Base-by-base conservation (phyloP, 2,329 filamentous ascomycete genomes). In the Amylocarpus encephaloides region DNA sequence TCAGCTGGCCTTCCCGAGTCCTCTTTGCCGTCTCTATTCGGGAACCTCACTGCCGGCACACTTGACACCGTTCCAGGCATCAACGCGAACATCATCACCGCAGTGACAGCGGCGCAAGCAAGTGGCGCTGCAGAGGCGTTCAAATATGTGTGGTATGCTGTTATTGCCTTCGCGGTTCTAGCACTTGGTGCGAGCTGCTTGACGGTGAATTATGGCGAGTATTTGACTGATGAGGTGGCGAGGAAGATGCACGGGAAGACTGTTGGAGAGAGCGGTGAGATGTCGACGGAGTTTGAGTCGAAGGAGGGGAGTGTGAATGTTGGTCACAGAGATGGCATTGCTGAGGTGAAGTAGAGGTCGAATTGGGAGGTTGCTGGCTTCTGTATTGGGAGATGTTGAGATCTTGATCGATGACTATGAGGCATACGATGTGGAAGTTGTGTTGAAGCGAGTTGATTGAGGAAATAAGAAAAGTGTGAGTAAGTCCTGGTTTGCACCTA, bases 141-240 rank as follows among this genome's bases (percentile, higher is more conserved):
- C 15, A 51, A 44, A 19, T 51, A 51, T 43, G 49, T 51, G 1
- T 51, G 49, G 49, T 51, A 51, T 33, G 43, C 49, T n/a, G 49
- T 51, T 3, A 51, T 51, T 13, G 49, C 49, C 2, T 51, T 51
- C 32, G 49, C 38, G 16, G 36, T 38, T 11, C 10, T 51, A 13
- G 49, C 49, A n/a, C 22, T 32, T 9, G 41, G 42, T 11, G 49
- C 49, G 3, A 32, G 36, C 13, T 51, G 26, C 16, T 43, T 51
- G 30, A 51, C 49, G 9, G 43, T 51, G 13, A 30, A 51, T 34
- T 51, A 51, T 43, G 49, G 49, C 2, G 49, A 51, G 13, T 51
- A 51, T 43, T 44, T 51, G 12, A 51, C 49, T 10, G 49, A 44
- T 38, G 49, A 51, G 26, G 49, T 51, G 22, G 49, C 49, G 32